Evolutionary conservation across 768 basidiomycete species (phyloP).

Genomic region (Naganishia antarctica): DNA sequence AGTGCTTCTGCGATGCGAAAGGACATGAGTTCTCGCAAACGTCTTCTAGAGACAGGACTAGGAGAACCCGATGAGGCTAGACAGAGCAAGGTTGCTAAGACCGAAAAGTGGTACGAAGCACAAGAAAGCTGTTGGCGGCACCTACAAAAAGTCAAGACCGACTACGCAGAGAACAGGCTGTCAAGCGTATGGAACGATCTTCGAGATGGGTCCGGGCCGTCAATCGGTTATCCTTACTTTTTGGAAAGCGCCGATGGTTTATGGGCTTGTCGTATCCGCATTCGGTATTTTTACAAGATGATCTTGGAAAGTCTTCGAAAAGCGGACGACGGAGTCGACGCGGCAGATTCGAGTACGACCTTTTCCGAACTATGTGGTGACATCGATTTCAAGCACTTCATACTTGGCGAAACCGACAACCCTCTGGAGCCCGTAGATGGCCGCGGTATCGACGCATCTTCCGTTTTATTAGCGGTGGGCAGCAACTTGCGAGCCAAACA

Average conservation of each 20-base stretch:
- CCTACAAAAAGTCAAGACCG: slow-evolving; percentile 8
- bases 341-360: not conserved
- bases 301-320: not conserved
- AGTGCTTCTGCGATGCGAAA: slow-evolving; percentile 13
- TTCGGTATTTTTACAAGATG: slow-evolving; percentile 9
- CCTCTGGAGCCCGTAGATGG: too few relatives aligned
- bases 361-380: not conserved
- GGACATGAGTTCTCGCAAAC: slow-evolving; percentile 18
- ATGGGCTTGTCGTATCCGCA: slow-evolving; percentile 10
- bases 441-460: not conserved
- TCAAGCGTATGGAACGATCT: slow-evolving; percentile 1
- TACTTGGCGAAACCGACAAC: not conserved
- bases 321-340: too few relatives aligned
- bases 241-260: slow-evolving; percentile 1
- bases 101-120: slow-evolving; percentile 8
- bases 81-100: not conserved
- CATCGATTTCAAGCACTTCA: not conserved
- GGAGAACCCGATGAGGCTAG: not conserved
- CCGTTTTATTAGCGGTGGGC: not conserved
- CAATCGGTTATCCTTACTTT: slow-evolving; percentile 3
- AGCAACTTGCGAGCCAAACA: not conserved
- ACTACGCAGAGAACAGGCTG: slow-evolving; percentile 8
- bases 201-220: not conserved
- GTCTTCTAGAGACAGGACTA: slow-evolving; percentile 2
- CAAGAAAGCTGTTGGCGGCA: slow-evolving; percentile 5